phyloP scores from a whole-genome alignment of 2,329 filamentous ascomycete species.

The Hypoxylon sp. region DNA sequence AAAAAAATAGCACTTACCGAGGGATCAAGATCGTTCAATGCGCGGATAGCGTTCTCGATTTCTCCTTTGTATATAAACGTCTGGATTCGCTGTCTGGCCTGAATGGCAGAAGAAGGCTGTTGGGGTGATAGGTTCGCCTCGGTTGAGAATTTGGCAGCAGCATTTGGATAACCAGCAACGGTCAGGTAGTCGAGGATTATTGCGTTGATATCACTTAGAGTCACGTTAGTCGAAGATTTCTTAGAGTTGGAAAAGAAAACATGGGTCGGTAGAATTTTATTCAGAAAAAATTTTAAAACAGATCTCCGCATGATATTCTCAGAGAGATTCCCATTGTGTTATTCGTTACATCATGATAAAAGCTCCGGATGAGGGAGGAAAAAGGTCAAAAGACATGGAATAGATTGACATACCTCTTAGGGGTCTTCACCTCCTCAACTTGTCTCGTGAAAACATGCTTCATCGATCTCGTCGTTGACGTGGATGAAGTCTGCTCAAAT shows the following conservation, averaged over 20 bases:
- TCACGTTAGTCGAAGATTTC: slow-evolving; percentile 36
- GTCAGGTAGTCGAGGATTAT: slow-evolving; percentile 97
- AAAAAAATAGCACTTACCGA: slow-evolving; percentile 75
- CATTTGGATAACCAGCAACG: slow-evolving; percentile 93
- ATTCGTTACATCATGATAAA: slow-evolving; percentile 69
- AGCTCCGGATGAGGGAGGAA: slow-evolving; percentile 29
- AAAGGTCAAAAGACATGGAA: slow-evolving; percentile 23
- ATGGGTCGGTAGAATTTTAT: slow-evolving; percentile 22
- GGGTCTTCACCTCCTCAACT: slow-evolving; percentile 86
- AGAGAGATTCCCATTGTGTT: slow-evolving; percentile 99
- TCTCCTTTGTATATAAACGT: slow-evolving; percentile 88
- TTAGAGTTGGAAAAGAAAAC: slow-evolving; percentile 15
- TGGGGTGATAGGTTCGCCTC: slow-evolving; percentile 89
- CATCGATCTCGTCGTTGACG: slow-evolving; percentile 79
- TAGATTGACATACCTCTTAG: slow-evolving; percentile 83
- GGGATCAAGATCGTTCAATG: slow-evolving; percentile 90
- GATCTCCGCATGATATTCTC: slow-evolving; percentile 93
- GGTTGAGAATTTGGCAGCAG: slow-evolving; percentile 91
- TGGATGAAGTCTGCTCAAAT: slow-evolving; percentile 73
- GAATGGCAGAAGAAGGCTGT: slow-evolving; percentile 80
- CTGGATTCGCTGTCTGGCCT: slow-evolving; percentile 84
- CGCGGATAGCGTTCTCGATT: slow-evolving; percentile 87
- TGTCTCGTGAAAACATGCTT: slow-evolving; percentile 84
- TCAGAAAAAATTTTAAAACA: slow-evolving; percentile 63
- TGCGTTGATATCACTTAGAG: slow-evolving; percentile 88